A percentile compares a stretch with the other conserved stretches of the same genome.
These are phyloP conservation scores for Puccinia novopanici DNA, from an alignment of 1,284 basidiomycete species.

Conservation along the genomic window DNA sequence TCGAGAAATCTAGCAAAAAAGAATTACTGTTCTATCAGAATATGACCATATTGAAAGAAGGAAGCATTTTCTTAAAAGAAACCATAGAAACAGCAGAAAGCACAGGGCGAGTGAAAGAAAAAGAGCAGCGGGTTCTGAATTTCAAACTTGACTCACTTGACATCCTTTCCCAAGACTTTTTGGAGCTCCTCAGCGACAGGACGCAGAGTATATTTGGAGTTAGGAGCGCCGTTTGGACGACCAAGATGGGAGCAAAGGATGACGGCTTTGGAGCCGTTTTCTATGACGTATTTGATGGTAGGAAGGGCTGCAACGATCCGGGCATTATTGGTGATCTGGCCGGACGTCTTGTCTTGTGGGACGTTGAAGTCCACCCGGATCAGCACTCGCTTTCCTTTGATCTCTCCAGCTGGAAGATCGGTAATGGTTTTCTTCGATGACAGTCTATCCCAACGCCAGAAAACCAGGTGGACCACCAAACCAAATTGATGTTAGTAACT, in stretches of 20 bases:
- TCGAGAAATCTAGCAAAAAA: constrained; percentile 76
- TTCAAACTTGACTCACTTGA: constrained; percentile 38
- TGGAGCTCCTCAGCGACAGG: constrained; percentile 2
- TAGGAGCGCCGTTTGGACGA: constrained; percentile 88
- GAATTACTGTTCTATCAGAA: background rate
- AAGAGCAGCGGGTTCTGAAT: background rate
- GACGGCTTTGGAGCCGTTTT: constrained; percentile 79
- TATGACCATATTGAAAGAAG: too few species aligned
- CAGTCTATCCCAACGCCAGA: too few species aligned
- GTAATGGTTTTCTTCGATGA: constrained; percentile 54
- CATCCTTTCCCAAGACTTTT: background rate
- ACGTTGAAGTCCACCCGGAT: constrained; percentile 99
- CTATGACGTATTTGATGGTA: constrained; percentile 90
- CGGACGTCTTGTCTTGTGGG: constrained; percentile 75
- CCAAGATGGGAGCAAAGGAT: constrained; percentile 98
- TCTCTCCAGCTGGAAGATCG: constrained; percentile 80
- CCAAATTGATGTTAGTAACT: too few species aligned
- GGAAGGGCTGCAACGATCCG: constrained; percentile 95
- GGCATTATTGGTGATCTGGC: constrained; percentile 95
- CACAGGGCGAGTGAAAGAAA: background rate
- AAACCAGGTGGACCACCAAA: too few species aligned
- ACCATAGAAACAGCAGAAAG: background rate
- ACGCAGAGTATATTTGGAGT: constrained; percentile 80
- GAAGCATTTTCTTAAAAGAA: background rate
- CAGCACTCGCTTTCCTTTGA: constrained; percentile 87